Evolutionary conservation across 192 early-diverging fungal genomes (phyloP).

Genomic region (Mortierella hygrophila): DNA sequence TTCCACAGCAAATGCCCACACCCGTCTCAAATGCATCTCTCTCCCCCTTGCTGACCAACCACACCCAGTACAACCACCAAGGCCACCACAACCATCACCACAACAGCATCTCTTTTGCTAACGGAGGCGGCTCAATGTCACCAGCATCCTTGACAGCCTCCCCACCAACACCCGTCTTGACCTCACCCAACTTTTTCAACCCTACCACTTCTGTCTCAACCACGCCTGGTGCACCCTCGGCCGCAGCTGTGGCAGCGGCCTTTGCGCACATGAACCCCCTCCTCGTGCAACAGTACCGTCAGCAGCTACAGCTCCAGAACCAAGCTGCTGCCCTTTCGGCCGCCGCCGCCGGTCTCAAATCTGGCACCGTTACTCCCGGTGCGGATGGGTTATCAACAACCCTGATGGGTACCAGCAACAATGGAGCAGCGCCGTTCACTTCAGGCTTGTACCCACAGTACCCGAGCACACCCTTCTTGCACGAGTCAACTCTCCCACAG

Average conservation of each 20-base stretch:
- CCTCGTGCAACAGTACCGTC: conserved; percentile 47
- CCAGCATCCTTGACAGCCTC: conserved; percentile 47
- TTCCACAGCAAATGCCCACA: conserved; percentile 25
- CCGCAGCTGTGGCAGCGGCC: neutral
- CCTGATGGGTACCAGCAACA: neutral
- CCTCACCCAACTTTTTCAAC: conserved; percentile 31
- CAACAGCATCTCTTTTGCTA: conserved; percentile 5
- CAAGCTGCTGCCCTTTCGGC: conserved; percentile 19
- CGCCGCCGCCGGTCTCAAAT: neutral
- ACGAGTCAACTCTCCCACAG: neutral
- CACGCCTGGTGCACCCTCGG: neutral
- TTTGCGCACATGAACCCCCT: conserved; percentile 23
- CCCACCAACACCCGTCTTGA: conserved; percentile 41
- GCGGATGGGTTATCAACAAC: conserved; percentile 5
- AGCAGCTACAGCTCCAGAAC: conserved; percentile 40
- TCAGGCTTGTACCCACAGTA: conserved; percentile 26
- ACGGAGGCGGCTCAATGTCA: conserved; percentile 27
- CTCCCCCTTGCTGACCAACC: conserved; percentile 25
- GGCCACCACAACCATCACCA: neutral
- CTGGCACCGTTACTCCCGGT: neutral
- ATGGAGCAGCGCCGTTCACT: neutral
- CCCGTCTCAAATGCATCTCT: conserved; percentile 30
- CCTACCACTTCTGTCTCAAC: neutral
- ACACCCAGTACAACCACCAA: neutral
- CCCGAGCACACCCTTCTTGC: conserved; percentile 13